Evolutionary conservation across 78 protist species (phyloP), one percentile per base, ranked within the genome.

Genomic region (Diacronema lutheri): DNA sequence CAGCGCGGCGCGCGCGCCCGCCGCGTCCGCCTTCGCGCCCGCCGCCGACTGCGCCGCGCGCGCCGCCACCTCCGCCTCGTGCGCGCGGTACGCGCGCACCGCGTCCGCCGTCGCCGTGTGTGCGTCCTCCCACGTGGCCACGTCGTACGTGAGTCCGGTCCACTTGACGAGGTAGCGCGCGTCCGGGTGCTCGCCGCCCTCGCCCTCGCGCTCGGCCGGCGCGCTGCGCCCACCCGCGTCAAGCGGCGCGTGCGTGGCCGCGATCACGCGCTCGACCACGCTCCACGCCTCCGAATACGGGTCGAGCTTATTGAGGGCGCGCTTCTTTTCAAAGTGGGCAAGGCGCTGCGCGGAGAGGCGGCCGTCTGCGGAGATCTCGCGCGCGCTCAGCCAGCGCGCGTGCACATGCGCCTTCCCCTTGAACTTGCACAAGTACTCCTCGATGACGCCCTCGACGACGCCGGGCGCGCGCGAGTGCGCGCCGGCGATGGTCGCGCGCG

Each of bases 151-250:
- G 29, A 91, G 72, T 0, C 86, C 85, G 10, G 20, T 12, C 97
- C 97, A 96, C 88, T 96, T 96, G 82, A 90, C 87, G 25, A 95
- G 55, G 80, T 93, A 95, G 25, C n/a, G n/a, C n/a, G n/a, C n/a
- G n/a, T n/a, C n/a, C n/a, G n/a, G n/a, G n/a, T n/a, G n/a, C n/a
- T n/a, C n/a, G n/a, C n/a, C n/a, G n/a, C n/a, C n/a, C n/a, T n/a
- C n/a, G n/a, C n/a, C n/a, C n/a, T n/a, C 16, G 50, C 50, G 50
- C 7, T 44, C 16, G 50, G 50, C 50, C 50, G 50, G 16, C 50
- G 50, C 50, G 16, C 50, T 44, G 16, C 50, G 50, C 50, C 50
- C n/a, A n/a, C n/a, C n/a, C n/a, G 50, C 50, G 16, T 3, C 50
- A 3, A 7, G 16, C 50, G 50, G 16, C 16, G 50, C 16, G 50